Base-by-base conservation (phyloP, 2,329 filamentous ascomycete genomes). In the Penicillium sp. region DNA sequence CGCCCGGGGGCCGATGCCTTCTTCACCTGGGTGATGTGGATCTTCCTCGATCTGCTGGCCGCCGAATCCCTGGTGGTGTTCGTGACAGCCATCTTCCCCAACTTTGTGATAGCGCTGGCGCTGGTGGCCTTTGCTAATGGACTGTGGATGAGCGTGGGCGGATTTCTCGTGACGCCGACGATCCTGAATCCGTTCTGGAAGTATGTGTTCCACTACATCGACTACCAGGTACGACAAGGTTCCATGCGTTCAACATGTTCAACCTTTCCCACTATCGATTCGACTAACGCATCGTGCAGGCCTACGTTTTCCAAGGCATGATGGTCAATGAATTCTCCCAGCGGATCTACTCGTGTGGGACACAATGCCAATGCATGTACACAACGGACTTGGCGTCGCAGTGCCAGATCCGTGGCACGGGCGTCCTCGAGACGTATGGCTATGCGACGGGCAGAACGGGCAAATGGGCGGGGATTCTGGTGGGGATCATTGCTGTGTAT, bases 271-370 rank as follows among this genome's bases (percentile, higher is more conserved):
- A n/a, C n/a, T 20, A 2, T 19, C 18, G 9, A n/a, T 25, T 20
- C 17, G 14, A 2, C 41, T 47, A 36, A 47, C 19, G 2, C 17
- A 2, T n/a, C 25, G 4, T 30, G 3, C 23, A 73, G 67, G 72
- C 75, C 28, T 94, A 90, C 54, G 87, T 94, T 3, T 94, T 94
- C 60, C 80, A 91, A 59, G 87, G 86, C 10, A 93, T 94, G 87
- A 93, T 94, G 86, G 81, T 91, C 37, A 94, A 93, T 57, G 86
- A 94, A 68, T 93, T 94, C 61, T 70, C 71, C 1, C 50, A 76
- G 13, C 72, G 86, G 10, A 75, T 70, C 3, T 94, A 86, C 62
- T 61, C 66, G 3, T 91, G 86, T 58, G 66, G 73, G 47, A 45
- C 58, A 0, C 65, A 64, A 0, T 88, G 80, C 53, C 73, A 75